These are phyloP conservation scores for Metschnikowia matae DNA, from an alignment of 805 yeast species.

Conservation along the genomic window DNA sequence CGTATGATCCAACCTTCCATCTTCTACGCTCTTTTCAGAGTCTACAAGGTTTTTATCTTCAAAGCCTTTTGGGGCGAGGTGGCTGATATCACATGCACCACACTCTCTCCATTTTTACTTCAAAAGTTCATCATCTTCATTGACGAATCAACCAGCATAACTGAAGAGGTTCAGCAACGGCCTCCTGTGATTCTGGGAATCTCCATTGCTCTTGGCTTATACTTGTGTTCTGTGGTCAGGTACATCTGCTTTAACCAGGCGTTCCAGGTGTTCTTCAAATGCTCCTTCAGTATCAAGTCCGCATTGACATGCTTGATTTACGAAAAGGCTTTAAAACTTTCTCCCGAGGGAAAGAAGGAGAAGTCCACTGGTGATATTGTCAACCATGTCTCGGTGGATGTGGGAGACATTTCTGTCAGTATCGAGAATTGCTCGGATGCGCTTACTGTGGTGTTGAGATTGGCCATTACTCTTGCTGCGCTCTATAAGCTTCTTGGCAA, in stretches of 20 bases:
- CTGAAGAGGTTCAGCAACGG: not conserved
- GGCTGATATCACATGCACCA: conserved; percentile 20
- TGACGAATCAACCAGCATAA: conserved; percentile 7
- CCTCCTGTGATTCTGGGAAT: conserved; percentile 55
- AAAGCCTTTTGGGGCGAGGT: conserved; percentile 17
- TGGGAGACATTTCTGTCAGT: conserved; percentile 50
- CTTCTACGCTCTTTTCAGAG: conserved; percentile 16
- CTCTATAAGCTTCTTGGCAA: conserved; percentile 54
- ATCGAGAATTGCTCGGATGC: conserved; percentile 54
- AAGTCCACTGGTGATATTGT: conserved; percentile 75
- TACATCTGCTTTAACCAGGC: conserved; percentile 20
- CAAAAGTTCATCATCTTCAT: conserved; percentile 28
- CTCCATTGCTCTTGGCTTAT: conserved; percentile 77
- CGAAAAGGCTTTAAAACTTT: conserved; percentile 64
- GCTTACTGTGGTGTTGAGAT: conserved; percentile 42
- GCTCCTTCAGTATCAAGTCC: conserved; percentile 27
- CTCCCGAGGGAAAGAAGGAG: conserved; percentile 58
- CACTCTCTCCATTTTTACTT: conserved; percentile 29
- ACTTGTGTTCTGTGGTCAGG: conserved; percentile 21
- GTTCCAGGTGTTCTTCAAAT: conserved; percentile 14
- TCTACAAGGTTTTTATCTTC: conserved; percentile 9
- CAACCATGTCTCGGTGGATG: conserved; percentile 76
- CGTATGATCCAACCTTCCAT: conserved; percentile 20
- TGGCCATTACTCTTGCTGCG: conserved; percentile 50
- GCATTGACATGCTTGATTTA: conserved; percentile 66